Conservation (phyloP, 1,284 basidiomycete genomes). For the Leccinum fuscescens region DNA sequence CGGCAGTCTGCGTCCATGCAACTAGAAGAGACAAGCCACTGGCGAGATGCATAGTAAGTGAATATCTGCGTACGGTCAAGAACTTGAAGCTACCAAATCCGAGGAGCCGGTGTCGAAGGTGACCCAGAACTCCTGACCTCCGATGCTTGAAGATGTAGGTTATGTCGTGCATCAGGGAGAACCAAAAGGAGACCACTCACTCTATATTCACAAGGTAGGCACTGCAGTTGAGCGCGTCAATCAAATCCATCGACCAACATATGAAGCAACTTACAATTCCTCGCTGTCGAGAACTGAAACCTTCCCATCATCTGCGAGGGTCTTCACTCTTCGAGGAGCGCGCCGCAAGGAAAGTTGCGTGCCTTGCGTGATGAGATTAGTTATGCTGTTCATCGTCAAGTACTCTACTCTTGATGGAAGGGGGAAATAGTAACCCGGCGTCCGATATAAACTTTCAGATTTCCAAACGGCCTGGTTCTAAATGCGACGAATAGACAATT, state of each 20-base stretch:
- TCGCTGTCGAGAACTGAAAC: conserved; percentile 26
- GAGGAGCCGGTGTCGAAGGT: conserved; percentile 37
- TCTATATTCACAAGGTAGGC: conserved; percentile 32
- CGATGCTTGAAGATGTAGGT: conserved; percentile 21
- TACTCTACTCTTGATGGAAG: not conserved
- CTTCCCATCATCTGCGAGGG: conserved; percentile 10
- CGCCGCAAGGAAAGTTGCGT: conserved; percentile 26
- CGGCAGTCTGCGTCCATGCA: conserved; percentile 36
- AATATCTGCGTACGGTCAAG: not conserved
- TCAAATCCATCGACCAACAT: not conserved
- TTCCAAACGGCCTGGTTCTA: conserved; percentile 13
- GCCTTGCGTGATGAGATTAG: conserved; percentile 24
- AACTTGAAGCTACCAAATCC: conserved; percentile 24
- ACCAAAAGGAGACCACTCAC: conserved; percentile 14
- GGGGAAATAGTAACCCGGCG: not conserved
- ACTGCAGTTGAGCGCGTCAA: conserved; percentile 11
- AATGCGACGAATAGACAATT: conserved; percentile 14
- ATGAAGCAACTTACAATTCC: conserved; percentile 28
- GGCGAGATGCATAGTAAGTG: not conserved
- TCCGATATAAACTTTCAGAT: not conserved
- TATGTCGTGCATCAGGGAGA: not conserved
- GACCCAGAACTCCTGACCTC: conserved; percentile 35
- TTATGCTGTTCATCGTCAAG: conserved; percentile 17
- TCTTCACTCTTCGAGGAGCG: conserved; percentile 21
- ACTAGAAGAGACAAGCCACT: conserved; percentile 39